Base-by-base conservation (phyloP, 768 basidiomycete species). In the Naganishia vaughanmartiniae region DNA sequence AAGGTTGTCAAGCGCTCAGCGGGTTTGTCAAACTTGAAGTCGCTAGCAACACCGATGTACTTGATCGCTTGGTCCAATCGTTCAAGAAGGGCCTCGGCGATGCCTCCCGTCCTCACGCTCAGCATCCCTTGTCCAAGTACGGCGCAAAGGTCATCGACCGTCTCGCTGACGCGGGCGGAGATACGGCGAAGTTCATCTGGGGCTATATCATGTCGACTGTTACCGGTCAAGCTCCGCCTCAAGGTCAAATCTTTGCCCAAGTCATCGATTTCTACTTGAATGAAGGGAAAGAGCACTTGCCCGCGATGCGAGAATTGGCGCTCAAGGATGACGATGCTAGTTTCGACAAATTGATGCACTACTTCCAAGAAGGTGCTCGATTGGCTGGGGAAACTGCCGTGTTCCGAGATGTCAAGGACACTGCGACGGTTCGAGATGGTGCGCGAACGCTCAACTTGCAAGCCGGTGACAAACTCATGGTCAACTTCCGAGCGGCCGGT, bases 171-270 rank as follows among this genome's bases (percentile, higher is more conserved):
- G n/a, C 48, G 4, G 48, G 48, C 14, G 48, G 48, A 51, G n/a
- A 51, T 7, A 26, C 48, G 24, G 48, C 48, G 1, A 51, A 51
- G 48, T 51, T 51, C 48, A n/a, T 51, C 7, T 51, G 48, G 48
- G 48, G 48, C 7, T 51, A 51, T n/a, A 51, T 51, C 48, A 51
- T 51, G 48, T 51, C 48, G n/a, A 51, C 48, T 4, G 48, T 51
- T 3, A 51, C 48, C 24, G 48, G 48, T 51, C 17, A n/a, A 51
- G 48, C 48, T 7, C 48, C 48, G 3, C 48, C 48, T 24, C 48
- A 51, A 51, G 48, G 48, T 51, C 48, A 51, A n/a, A 51, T 51
- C 48, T 51, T 51, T 51, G 48, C 48, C 12, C 48, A 51, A 26
- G 48, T 51, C 48, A 51, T 51, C 48, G 48, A 51, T 3, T 51